Conservation (phyloP, 495 filamentous ascomycete genomes). For the Trypethelium eluteriae region DNA sequence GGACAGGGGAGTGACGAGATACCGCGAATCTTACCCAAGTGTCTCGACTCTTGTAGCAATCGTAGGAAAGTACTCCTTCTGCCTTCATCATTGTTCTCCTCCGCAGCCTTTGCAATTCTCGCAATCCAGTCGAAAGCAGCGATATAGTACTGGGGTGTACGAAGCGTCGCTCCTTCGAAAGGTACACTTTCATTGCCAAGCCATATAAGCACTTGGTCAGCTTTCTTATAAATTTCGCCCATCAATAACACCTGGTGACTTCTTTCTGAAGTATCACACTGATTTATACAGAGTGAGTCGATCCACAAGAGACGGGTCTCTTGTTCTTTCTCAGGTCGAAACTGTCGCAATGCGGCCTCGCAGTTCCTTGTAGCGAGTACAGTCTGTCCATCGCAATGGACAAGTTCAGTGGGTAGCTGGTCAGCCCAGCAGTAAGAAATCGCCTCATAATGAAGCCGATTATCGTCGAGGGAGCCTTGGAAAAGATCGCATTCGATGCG, state of each 20-base stretch:
- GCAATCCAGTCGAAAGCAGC: background rate
- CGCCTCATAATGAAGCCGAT: background rate
- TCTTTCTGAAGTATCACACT: constrained; percentile 3
- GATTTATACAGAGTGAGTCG: constrained; percentile 12
- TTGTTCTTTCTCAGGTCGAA: constrained; percentile 3
- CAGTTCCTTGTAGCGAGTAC: constrained; percentile 2
- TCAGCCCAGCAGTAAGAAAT: constrained; percentile 12
- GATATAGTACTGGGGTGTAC: background rate
- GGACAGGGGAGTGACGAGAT: background rate
- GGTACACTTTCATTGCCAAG: background rate
- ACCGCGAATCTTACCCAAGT: background rate
- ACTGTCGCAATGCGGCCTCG: constrained; percentile 10
- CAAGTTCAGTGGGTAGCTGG: background rate
- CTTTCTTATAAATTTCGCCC: constrained; percentile 10
- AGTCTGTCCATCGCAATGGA: background rate
- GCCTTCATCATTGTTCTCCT: background rate
- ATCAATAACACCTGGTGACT: constrained; percentile 12
- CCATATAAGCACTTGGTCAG: constrained; percentile 2
- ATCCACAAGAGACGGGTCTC: constrained; percentile 10
- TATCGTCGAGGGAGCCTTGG: background rate
- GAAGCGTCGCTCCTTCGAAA: background rate
- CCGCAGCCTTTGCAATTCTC: background rate
- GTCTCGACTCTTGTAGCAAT: background rate
- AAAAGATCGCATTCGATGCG: background rate
- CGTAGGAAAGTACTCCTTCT: background rate